phyloP scores from a whole-genome alignment of 2,329 filamentous ascomycete genomes.

The Exophiala bonariae region DNA sequence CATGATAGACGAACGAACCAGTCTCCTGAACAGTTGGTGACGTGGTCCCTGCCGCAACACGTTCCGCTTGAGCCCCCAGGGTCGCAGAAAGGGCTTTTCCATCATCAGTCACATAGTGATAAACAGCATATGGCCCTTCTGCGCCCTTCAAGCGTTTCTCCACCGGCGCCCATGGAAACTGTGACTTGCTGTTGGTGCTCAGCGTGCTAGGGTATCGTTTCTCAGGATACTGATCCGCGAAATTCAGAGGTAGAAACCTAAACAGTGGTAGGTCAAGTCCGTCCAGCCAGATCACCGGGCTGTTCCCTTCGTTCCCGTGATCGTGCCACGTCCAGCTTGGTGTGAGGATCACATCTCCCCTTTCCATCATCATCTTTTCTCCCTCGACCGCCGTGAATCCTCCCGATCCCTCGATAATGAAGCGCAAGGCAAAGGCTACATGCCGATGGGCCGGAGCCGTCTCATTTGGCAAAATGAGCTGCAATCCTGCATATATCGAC shows the following conservation, averaged over 20 bases:
- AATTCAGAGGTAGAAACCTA: conserved; percentile 51
- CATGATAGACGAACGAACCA: conserved; percentile 54
- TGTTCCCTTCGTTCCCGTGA: conserved; percentile 57
- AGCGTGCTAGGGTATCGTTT: conserved; percentile 48
- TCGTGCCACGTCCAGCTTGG: conserved; percentile 62
- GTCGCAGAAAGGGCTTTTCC: conserved; percentile 35
- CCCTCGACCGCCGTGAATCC: conserved; percentile 61
- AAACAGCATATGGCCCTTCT: conserved; percentile 27
- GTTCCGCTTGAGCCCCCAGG: conserved; percentile 49
- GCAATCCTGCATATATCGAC: conserved; percentile 57
- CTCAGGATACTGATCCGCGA: conserved; percentile 52
- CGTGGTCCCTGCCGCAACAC: conserved; percentile 37
- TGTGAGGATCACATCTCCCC: conserved; percentile 58
- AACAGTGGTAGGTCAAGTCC: conserved; percentile 56
- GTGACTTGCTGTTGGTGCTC: conserved; percentile 27
- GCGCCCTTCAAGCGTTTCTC: conserved; percentile 39
- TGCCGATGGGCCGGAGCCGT: conserved; percentile 57
- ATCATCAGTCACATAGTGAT: conserved; percentile 35
- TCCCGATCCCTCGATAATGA: conserved; percentile 56
- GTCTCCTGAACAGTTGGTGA: conserved; percentile 49
- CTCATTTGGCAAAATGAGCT: conserved; percentile 57
- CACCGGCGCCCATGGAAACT: conserved; percentile 52
- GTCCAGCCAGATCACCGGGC: conserved; percentile 60
- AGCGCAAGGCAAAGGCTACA: conserved; percentile 56
- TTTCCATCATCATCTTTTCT: conserved; percentile 50